These are phyloP conservation scores for Dioszegia aurantiaca DNA, from an alignment of 768 basidiomycete species.

Conservation along the genomic window DNA sequence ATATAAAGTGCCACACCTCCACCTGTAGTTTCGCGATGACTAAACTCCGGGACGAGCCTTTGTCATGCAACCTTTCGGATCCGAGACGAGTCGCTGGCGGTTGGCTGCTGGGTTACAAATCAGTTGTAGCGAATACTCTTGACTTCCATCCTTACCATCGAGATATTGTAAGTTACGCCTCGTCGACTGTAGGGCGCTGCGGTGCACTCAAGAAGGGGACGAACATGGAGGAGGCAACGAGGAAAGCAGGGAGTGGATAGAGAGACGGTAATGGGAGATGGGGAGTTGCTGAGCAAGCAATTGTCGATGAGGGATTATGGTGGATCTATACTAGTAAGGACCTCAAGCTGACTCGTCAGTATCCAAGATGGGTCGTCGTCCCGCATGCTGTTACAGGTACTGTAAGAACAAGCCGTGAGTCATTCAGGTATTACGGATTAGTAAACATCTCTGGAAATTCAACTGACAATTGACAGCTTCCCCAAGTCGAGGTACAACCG, in stretches of 20 bases:
- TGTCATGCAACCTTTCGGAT: not conserved
- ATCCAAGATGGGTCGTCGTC: constrained; percentile 86
- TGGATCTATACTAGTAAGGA: not conserved
- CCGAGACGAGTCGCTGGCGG: not conserved
- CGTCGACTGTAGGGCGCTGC: not conserved
- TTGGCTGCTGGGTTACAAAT: too few relatives aligned
- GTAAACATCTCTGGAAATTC: too few relatives aligned
- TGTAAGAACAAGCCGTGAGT: constrained; percentile 93
- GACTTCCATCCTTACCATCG: constrained; percentile 4
- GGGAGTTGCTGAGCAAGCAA: constrained; percentile 13
- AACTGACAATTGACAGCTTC: constrained; percentile 37
- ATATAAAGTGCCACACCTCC: constrained; percentile 11
- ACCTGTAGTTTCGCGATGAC: too few relatives aligned
- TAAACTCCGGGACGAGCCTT: constrained; percentile 4
- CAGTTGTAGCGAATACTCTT: too few relatives aligned
- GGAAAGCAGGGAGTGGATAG: not conserved
- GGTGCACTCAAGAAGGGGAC: not conserved
- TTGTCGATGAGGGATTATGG: not conserved
- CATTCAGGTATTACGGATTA: not conserved
- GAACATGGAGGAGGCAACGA: not conserved
- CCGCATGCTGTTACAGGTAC: constrained; percentile 96
- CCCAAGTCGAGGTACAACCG: constrained; percentile 75
- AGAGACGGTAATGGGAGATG: not conserved
- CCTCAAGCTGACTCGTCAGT: constrained; percentile 23
- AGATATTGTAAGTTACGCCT: constrained; percentile 15